Conservation (phyloP, 805 yeast species). For the Starmerella stellata region DNA sequence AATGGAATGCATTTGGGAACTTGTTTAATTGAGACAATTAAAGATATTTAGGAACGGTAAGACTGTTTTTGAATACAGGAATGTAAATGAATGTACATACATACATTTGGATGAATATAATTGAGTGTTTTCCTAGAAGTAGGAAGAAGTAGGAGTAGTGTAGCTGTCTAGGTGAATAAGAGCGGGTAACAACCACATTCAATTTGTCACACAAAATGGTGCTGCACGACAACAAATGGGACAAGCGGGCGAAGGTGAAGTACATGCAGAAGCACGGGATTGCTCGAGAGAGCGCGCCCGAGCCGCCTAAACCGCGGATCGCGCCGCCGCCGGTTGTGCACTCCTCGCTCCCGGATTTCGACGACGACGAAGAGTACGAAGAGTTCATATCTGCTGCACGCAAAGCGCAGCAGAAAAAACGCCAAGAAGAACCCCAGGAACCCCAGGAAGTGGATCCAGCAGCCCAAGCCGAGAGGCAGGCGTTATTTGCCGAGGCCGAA, state of each 20-base stretch:
- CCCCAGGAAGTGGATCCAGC: not conserved
- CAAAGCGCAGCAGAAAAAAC: not conserved
- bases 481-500: constrained; percentile 8
- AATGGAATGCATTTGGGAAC: too few species aligned
- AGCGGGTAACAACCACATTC: too few species aligned
- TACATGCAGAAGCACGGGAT: constrained; percentile 30
- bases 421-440: not conserved
- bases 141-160: not conserved
- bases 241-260: constrained; percentile 27
- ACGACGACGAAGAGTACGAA: not conserved
- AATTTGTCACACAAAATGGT: constrained; percentile 27
- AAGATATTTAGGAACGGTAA: too few species aligned
- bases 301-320: not conserved
- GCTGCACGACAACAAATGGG: constrained; percentile 37
- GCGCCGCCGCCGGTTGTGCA: not conserved
- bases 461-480: constrained; percentile 1
- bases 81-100: too few species aligned
- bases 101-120: too few species aligned
- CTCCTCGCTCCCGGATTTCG: not conserved
- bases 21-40: too few species aligned
- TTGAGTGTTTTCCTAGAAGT: too few species aligned
- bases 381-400: not conserved
- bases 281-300: not conserved
- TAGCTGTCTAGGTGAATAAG: not conserved
- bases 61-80: too few species aligned